These are phyloP conservation scores for Manihot esculenta DNA, from an alignment of 441 rosid genomes.

Conservation along the genomic window DNA sequence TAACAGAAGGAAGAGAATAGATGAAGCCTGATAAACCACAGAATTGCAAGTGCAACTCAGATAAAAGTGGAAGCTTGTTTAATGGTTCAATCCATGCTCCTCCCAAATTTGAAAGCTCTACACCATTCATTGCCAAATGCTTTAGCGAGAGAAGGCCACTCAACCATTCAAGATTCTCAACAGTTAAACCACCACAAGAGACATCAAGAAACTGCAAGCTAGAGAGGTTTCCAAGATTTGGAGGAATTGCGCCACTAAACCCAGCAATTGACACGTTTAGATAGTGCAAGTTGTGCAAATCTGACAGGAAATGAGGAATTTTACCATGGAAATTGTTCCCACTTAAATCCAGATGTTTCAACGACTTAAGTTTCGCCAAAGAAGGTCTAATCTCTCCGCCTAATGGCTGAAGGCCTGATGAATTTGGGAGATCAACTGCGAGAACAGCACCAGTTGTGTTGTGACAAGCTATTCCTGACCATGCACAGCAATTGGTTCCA, in stretches of 20 bases:
- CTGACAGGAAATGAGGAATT: constrained; percentile 39
- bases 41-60: not conserved
- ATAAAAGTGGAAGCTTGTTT: constrained; percentile 4
- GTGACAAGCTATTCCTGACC: constrained; percentile 16
- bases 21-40: not conserved
- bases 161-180: constrained; percentile 31
- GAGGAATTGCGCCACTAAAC: constrained; percentile 29
- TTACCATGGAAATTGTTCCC: constrained; percentile 27
- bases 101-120: constrained; percentile 9
- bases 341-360: constrained; percentile 40
- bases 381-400: constrained; percentile 44
- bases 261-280: constrained; percentile 38
- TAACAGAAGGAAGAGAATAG: constrained; percentile 14
- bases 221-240: constrained; percentile 35
- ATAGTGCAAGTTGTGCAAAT: constrained; percentile 26
- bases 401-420: constrained; percentile 8
- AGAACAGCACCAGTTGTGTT: not conserved
- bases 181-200: constrained; percentile 26
- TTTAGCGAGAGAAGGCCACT: constrained; percentile 32
- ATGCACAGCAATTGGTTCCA: constrained; percentile 11
- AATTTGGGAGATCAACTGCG: no score
- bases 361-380: constrained; percentile 29
- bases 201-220: constrained; percentile 35
- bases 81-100: not conserved
- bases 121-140: not conserved